Base-by-base conservation (phyloP, 176 grass and related monocot genomes). In the Luzula sylvatica region DNA sequence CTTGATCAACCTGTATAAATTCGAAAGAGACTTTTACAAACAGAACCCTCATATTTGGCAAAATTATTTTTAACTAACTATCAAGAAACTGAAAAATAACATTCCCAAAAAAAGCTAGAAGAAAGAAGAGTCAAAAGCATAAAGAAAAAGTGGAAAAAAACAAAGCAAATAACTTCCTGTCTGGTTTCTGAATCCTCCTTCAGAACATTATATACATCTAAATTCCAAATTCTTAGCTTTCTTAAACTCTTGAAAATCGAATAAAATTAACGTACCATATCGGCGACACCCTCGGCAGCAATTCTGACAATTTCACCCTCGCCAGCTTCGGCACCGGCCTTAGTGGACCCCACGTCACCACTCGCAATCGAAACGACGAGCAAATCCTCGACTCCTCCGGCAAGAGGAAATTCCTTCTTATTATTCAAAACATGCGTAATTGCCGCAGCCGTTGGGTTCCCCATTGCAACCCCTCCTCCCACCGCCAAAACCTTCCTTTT, bases 341-440 rank as follows among this genome's bases (percentile, higher is more conserved):
- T 52, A 0, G 47, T 6, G 4, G 50, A 51, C 4, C 69, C 1
- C 1, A 71, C 49, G 45, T 72, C 73, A 0, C 80, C 75, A 1
- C 75, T 83, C 0, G 79, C 86, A 40, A 89, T 83, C 24, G 86
- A 89, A 15, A 89, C 75, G 17, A 89, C 80, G 11, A 89, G 75
- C 56, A 89, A 81, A 73, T 89, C 86, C 11, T 89, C 75, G 20
- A 89, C 72, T 11, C 80, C 75, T 49, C 52, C 57, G 11, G 81
- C 87, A 26, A 94, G 72, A 3, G 81, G 87, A 81, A 94, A 94
- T 52, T 94, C 87, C 70, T 78, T 78, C 61, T 94, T 94, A 73
- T 94, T 94, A 50, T 94, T 74, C 14, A 94, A 78, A 1, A 94
- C 81, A 39, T 94, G 87, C 0, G 81, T 86, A 67, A 94, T 86